Base-by-base conservation (phyloP, 1,284 basidiomycete species). In the Ganoderma sinense region DNA sequence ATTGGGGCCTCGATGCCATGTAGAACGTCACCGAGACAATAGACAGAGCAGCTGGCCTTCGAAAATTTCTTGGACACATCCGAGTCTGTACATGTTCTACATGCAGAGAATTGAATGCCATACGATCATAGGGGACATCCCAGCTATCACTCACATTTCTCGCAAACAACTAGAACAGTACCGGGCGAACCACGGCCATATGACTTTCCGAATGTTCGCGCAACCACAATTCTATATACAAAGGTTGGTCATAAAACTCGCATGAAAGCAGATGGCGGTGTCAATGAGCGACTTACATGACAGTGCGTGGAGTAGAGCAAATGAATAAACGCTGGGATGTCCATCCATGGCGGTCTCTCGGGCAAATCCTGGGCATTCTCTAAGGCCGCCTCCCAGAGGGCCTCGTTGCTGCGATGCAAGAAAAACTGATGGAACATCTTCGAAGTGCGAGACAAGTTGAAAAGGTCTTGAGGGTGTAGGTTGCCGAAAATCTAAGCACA, bases 401-500 rank as follows among this genome's bases (percentile, higher is more conserved):
- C 23, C 31, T 58, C 62, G 39, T 70, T 71, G 18, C 31, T 58
- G 13, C 64, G 64, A 23, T 62, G 51, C 11, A 71, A 26, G 43
- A 68, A 69, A 41, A 69, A 63, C 8, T 45, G 3, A n/a, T 63
- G 70, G 31, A 71, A 62, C 45, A 43, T 55, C 60, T 69, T 71
- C 62, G 65, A 71, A 10, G 67, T 69, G 5, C 59, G 67, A 1
- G 67, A 63, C 0, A 71, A 58, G 26, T 65, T 60, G 51, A 64
- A 41, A 2, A 71, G 40, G 71, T 88, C 87, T 41, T 80, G 71
- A 0, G 86, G 85, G 61, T 76, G 76, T 39, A 87, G 77, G 67
- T 84, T 79, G 13, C 81, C 79, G 65, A 86, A 84, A 71, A 87
- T 84, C 86, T 87, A 20, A 39, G 23, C 8, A 5, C 14, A 29